Percentiles rank a stretch among this genome's conserved stretches.
These are phyloP conservation scores for Phyllosticta citrichinensis DNA, from an alignment of 2,329 filamentous ascomycete genomes.

Conservation along the genomic window DNA sequence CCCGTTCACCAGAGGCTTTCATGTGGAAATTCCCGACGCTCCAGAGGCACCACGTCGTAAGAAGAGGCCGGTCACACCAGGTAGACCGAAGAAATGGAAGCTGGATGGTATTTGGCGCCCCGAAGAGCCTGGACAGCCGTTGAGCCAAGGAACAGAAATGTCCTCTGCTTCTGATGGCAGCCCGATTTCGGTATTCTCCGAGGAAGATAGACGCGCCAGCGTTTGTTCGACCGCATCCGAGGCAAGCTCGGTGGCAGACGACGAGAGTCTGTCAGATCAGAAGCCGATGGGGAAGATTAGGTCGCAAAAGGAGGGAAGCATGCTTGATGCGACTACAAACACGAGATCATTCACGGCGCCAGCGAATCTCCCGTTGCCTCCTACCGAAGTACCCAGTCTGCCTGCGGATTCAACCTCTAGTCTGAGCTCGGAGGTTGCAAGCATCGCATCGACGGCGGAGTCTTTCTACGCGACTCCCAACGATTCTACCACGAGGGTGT, in stretches of 20 bases:
- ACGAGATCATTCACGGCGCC: slow-evolving; percentile 6
- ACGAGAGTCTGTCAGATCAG: slow-evolving; percentile 12
- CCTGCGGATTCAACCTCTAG: slow-evolving; percentile 3
- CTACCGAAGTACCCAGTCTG: not conserved
- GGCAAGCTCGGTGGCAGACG: slow-evolving; percentile 20
- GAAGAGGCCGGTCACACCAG: slow-evolving; percentile 55
- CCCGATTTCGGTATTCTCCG: slow-evolving; percentile 22
- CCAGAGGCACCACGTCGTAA: slow-evolving; percentile 51
- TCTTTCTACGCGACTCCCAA: slow-evolving; percentile 27
- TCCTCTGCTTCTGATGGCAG: slow-evolving; percentile 14
- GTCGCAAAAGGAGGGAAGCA: not conserved
- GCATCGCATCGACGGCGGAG: slow-evolving; percentile 25
- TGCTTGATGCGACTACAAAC: not conserved
- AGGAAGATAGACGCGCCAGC: slow-evolving; percentile 24
- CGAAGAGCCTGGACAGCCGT: slow-evolving; percentile 27
- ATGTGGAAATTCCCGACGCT: slow-evolving; percentile 60
- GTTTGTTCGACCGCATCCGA: slow-evolving; percentile 16
- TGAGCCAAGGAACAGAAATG: slow-evolving; percentile 20
- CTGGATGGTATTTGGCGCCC: slow-evolving; percentile 39
- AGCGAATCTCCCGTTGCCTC: not conserved
- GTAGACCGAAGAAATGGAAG: slow-evolving; percentile 42
- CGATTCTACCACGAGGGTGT: not conserved
- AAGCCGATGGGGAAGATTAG: not conserved
- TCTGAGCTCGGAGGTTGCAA: slow-evolving; percentile 18
- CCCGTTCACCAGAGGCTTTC: slow-evolving; percentile 71